Percentiles rank a stretch among this genome's conserved stretches.
These are phyloP conservation scores for Westerdykella aurantiaca DNA, from an alignment of 2,329 filamentous ascomycete genomes.

Conservation along the genomic window DNA sequence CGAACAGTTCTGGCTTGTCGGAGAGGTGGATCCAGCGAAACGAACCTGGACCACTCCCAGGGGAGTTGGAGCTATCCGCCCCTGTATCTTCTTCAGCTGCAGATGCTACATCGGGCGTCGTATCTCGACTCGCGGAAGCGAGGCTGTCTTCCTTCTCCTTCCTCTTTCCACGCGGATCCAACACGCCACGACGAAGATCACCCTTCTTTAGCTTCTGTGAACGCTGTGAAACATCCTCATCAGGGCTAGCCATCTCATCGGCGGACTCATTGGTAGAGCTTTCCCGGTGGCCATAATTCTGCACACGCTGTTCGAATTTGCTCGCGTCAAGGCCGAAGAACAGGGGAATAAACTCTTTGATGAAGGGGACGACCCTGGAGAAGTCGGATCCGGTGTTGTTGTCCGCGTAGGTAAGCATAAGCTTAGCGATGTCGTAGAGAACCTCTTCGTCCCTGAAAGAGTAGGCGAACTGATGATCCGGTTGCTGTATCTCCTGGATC, in stretches of 20 bases:
- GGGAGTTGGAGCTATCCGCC: conserved; percentile 53
- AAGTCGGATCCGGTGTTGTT: conserved; percentile 40
- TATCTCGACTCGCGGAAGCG: conserved; percentile 77
- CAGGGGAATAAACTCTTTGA: conserved; percentile 46
- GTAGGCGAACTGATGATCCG: conserved; percentile 70
- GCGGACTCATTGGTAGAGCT: conserved; percentile 49
- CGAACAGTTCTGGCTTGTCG: conserved; percentile 51
- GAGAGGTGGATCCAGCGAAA: conserved; percentile 60
- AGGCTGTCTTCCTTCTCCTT: conserved; percentile 73
- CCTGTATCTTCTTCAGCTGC: conserved; percentile 70
- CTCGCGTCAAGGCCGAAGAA: conserved; percentile 46
- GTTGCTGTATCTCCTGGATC: conserved; percentile 53
- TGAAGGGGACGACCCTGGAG: conserved; percentile 42
- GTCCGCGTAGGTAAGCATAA: conserved; percentile 43
- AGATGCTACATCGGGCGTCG: conserved; percentile 77
- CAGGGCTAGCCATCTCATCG: conserved; percentile 63
- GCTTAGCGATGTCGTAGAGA: conserved; percentile 45
- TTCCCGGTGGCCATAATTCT: conserved; percentile 31
- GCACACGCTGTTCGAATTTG: conserved; percentile 64
- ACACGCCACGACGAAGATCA: conserved; percentile 73
- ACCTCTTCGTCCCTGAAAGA: conserved; percentile 57
- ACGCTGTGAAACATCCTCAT: conserved; percentile 65
- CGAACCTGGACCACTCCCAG: conserved; percentile 54
- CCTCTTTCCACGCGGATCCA: conserved; percentile 72
- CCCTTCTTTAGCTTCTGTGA: conserved; percentile 60